Base-by-base conservation (phyloP, 2,329 filamentous ascomycete genomes). In the Huntiella moniliformis region DNA sequence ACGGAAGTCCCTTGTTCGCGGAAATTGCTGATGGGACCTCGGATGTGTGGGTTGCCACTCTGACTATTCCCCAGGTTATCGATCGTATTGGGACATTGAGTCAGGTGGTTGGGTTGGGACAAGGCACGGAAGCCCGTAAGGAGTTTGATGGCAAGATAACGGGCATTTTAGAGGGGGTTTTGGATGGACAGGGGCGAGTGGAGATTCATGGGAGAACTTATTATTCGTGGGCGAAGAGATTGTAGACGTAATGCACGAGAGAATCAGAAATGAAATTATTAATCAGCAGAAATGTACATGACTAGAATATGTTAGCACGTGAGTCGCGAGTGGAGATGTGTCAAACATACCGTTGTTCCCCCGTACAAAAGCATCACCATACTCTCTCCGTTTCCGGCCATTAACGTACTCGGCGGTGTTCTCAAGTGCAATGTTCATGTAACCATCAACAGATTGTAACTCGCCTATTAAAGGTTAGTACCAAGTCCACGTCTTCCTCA, bases 381-480 rank as follows among this genome's bases (percentile, higher is more conserved):
- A 95, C 46, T 74, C 82, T 56, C 83, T 74, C 56, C 82, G 74
- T 63, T 88, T 76, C 52, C 77, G 74, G 37, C 87, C 88, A 57
- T 93, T 81, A 54, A 95, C 81, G 55, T 79, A 86, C 64, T 98
- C 91, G 53, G 84, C 79, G 15, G 86, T 93, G 65, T 94, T 91
- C 63, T 98, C 91, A 28, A 98, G 74, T 10, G 91, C 88, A 60
- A 98, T 95, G 66, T 98, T 98, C 91, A 98, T 98, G 66, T 96
- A 98, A 44, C 91, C 91, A 62, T 98, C 91, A 42, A 98, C 88
- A 1, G 87, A 94, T 61, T 96, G 87, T 34, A 96, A 73, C 60
- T 95, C 86, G 54, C 91, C 88, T 95, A 52, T 13, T 5, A 22
- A 2, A 7, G 3, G 28, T 42, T 33, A 42, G 40, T 28, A 31